phyloP scores from a whole-genome alignment of 176 grass and related monocot genomes.

The Avena sativa region DNA sequence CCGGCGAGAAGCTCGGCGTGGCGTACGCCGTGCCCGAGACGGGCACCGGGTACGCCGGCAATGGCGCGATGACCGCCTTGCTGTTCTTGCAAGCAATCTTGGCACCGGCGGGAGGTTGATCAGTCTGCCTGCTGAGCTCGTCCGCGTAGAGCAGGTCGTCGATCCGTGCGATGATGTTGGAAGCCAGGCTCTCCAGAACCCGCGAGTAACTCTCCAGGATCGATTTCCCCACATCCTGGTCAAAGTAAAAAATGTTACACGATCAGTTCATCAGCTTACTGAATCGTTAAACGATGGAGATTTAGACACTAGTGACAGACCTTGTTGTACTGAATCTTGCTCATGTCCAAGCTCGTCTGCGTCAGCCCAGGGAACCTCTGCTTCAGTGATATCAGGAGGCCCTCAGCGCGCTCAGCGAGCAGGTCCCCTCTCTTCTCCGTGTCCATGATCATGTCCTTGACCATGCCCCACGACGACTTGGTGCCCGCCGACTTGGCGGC shows the following conservation, averaged over 20 bases:
- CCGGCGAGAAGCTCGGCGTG: constrained; percentile 60
- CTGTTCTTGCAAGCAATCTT: constrained; percentile 30
- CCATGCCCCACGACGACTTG: constrained; percentile 64
- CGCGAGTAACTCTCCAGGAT: constrained; percentile 86
- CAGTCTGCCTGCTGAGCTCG: constrained; percentile 53
- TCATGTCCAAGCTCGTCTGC: constrained; percentile 72
- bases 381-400: constrained; percentile 68
- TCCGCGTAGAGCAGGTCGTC: constrained; percentile 74
- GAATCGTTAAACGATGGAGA: background rate
- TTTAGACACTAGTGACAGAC: background rate
- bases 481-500: constrained; percentile 14
- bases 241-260: background rate
- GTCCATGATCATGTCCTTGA: constrained; percentile 77
- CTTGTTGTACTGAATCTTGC: constrained; percentile 89
- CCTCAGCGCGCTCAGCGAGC: constrained; percentile 71
- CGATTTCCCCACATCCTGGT: constrained; percentile 78
- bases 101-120: background rate
- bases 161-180: constrained; percentile 73
- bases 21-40: constrained; percentile 64
- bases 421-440: constrained; percentile 59
- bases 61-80: background rate
- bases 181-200: constrained; percentile 81
- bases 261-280: background rate
- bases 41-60: constrained; percentile 45
- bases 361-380: constrained; percentile 79